Conservation (phyloP, 495 filamentous ascomycete genomes). For the Cairneyella variabilis region DNA sequence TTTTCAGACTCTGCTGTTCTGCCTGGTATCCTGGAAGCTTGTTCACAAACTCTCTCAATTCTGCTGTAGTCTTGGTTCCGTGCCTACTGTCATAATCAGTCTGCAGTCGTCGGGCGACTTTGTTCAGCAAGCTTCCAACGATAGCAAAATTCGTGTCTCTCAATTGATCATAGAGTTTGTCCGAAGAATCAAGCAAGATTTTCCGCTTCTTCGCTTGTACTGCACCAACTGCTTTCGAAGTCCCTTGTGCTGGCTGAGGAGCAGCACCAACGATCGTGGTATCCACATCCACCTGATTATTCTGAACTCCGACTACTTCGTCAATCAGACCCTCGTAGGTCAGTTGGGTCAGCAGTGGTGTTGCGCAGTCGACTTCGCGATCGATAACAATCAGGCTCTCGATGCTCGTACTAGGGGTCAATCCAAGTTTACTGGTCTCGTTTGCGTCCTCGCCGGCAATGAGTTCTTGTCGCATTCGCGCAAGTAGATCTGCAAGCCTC, state of each 20-base stretch:
- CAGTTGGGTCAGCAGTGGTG: conserved; percentile 85
- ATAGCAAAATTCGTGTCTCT: conserved; percentile 95
- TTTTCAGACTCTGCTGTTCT: conserved; percentile 85
- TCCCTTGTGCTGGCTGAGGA: conserved; percentile 49
- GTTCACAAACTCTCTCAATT: conserved; percentile 88
- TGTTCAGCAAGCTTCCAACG: conserved; percentile 83
- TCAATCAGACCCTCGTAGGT: conserved; percentile 97
- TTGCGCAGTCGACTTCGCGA: conserved; percentile 89
- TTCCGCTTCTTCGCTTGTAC: conserved; percentile 76
- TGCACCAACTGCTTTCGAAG: conserved; percentile 50
- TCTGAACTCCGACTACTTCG: conserved; percentile 84
- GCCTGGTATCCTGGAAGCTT: conserved; percentile 89
- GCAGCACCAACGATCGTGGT: conserved; percentile 80
- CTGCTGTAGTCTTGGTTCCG: conserved; percentile 77
- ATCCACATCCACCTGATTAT: conserved; percentile 91
- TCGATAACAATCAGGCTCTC: conserved; percentile 94
- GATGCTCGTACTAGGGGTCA: conserved; percentile 81
- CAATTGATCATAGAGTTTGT: conserved; percentile 84
- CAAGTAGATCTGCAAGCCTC: conserved; percentile 80
- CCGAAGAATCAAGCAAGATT: conserved; percentile 82
- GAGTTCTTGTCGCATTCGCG: conserved; percentile 88
- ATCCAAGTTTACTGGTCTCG: conserved; percentile 57
- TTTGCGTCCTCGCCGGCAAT: conserved; percentile 71
- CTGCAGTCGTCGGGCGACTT: conserved; percentile 82
- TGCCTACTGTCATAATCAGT: conserved; percentile 89